A percentile compares a stretch with the other conserved stretches of the same genome.
phyloP scores from a whole-genome alignment of 225 moss, liverwort and hornwort genomes.

The Climacium dendroides region DNA sequence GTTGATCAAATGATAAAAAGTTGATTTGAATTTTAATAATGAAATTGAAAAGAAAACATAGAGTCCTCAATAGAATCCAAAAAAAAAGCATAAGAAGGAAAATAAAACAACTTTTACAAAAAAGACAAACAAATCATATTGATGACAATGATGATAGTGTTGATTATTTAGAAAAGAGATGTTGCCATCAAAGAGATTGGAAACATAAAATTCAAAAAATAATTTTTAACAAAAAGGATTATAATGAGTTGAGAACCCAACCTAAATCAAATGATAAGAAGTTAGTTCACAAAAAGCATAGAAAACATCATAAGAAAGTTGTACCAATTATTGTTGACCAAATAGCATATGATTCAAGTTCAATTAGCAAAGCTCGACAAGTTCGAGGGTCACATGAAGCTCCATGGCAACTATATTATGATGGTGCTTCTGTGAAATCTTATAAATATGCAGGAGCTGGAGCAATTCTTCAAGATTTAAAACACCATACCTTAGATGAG shows the following conservation, averaged over 20 bases:
- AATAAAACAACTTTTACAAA: neutral
- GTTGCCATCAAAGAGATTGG: neutral
- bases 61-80: neutral
- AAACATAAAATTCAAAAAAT: neutral
- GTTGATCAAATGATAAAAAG: neutral
- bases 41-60: neutral
- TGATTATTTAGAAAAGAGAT: neutral
- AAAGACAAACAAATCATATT: neutral
- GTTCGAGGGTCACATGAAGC: neutral
- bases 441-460: neutral
- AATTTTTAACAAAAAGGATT: neutral
- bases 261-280: neutral
- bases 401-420: neutral
- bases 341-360: neutral
- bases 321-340: neutral
- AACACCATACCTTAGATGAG: neutral
- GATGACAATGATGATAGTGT: neutral
- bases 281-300: neutral
- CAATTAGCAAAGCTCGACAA: neutral
- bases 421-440: neutral
- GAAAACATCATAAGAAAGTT: neutral
- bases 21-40: neutral
- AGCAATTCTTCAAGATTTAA: neutral
- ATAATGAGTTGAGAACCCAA: neutral
- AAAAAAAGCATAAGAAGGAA: neutral